Base-by-base conservation (phyloP, 805 yeast species). In the Starmerella apicola region DNA sequence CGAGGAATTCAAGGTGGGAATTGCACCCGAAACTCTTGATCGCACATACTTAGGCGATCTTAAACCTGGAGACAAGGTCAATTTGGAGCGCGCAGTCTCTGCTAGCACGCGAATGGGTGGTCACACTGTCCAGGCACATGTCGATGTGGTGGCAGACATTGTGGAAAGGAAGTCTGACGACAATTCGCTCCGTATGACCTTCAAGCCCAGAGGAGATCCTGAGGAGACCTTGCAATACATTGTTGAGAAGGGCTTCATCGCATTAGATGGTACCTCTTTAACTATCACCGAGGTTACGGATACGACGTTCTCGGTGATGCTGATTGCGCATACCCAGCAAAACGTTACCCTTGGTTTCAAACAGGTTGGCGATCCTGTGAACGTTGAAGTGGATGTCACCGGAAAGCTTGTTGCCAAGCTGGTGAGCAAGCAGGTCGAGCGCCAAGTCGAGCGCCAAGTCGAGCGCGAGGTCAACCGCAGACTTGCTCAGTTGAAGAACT, bases 101-200 rank as follows among this genome's bases (percentile, higher is more conserved):
- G 75, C 76, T 12, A 83, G 81, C 38, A 82, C 76, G 5, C 67
- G 98, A 47, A 74, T 86, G 53, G 99, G 99, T 19, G 99, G 99
- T 1, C 99, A 91, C 60, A 74, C 88, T 48, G 99, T 91, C 2
- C 98, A 91, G 51, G 99, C 98, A 5, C 99, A 91, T 63, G 84
- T 91, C 22, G 99, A 91, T 58, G 82, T 95, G 0, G 69, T 78
- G 26, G 95, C 95, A 2, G 59, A 57, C 26, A 78, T 88, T 29
- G 67, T 70, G 1, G 58, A 61, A 0, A 67, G 61, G 21, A 60
- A 49, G 8, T 62, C 71, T 1, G 96, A 86, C 54, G 69, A 76
- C 1, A 82, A 84, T 58, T 78, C 97, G 1, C 64, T 84, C 25
- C 67, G 78, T 3, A 80, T 76, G 57, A 79, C 82, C 3, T 86